These are phyloP conservation scores for Dothidotthia symphoricarpi DNA, from an alignment of 2,329 filamentous ascomycete genomes.

Conservation along the genomic window DNA sequence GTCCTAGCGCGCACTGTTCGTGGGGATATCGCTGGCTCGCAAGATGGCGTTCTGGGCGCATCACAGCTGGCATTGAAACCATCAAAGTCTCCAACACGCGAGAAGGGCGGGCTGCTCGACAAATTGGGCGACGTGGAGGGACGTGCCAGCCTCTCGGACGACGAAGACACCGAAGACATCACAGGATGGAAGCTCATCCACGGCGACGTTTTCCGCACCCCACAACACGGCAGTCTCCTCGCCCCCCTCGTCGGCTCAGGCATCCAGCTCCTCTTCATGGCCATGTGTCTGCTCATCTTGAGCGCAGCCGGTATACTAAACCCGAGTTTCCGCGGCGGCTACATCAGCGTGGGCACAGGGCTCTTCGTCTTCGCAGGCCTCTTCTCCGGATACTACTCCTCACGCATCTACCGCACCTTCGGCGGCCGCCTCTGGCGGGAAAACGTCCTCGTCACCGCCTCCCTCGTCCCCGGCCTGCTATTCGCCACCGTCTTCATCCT, in stretches of 20 bases:
- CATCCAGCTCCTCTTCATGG: slow-evolving; percentile 83
- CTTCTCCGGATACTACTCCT: slow-evolving; percentile 86
- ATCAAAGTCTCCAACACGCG: slow-evolving; percentile 52
- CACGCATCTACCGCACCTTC: slow-evolving; percentile 78
- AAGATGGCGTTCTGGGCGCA: slow-evolving; percentile 54
- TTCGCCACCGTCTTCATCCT: slow-evolving; percentile 75
- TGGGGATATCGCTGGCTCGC: slow-evolving; percentile 73
- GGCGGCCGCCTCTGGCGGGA: slow-evolving; percentile 71
- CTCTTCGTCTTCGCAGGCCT: slow-evolving; percentile 80
- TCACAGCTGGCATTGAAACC: slow-evolving; percentile 37
- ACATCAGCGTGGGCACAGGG: slow-evolving; percentile 78
- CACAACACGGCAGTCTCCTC: slow-evolving; percentile 67
- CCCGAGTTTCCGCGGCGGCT: slow-evolving; percentile 85
- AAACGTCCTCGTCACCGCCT: slow-evolving; percentile 71
- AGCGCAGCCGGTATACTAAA: slow-evolving; percentile 77
- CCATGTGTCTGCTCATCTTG: slow-evolving; percentile 66
- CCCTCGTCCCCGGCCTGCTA: slow-evolving; percentile 74
- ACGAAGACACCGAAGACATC: slow-evolving; percentile 72
- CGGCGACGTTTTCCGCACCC: slow-evolving; percentile 81
- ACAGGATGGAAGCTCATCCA: slow-evolving; percentile 88
- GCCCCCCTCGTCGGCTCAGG: slow-evolving; percentile 82
- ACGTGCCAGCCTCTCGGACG: slow-evolving; percentile 62
- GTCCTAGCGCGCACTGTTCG: slow-evolving; percentile 77
- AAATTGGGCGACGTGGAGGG: slow-evolving; percentile 56
- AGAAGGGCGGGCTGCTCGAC: slow-evolving; percentile 60